phyloP scores from a whole-genome alignment of 257 asterid genomes.

The Scutellaria galericulata region DNA sequence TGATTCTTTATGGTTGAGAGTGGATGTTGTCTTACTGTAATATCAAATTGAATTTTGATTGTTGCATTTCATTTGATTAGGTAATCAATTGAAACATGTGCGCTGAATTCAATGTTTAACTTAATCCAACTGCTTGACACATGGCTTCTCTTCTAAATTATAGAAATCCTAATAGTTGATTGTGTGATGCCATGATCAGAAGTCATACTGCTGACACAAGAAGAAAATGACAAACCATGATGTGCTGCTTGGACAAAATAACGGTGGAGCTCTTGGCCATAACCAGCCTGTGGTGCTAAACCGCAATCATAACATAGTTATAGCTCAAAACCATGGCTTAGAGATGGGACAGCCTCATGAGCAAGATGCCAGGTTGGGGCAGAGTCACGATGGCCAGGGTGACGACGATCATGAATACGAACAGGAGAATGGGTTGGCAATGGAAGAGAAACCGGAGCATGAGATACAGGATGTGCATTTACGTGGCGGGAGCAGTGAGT shows the following conservation, averaged over 20 bases:
- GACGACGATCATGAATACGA: slow-evolving; percentile 58
- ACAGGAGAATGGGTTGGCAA: slow-evolving; percentile 51
- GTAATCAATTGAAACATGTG: neutral
- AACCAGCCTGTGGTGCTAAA: slow-evolving; percentile 57
- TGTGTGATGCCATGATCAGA: slow-evolving; percentile 15
- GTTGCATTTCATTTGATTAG: slow-evolving; percentile 17
- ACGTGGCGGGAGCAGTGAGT: slow-evolving; percentile 54
- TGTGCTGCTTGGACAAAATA: slow-evolving; percentile 57
- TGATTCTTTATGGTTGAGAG: slow-evolving; percentile 25
- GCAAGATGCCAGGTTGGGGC: slow-evolving; percentile 49
- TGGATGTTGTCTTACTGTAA: slow-evolving; percentile 9
- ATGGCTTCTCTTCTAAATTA: slow-evolving; percentile 4
- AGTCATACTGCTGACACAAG: slow-evolving; percentile 29
- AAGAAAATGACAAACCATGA: slow-evolving; percentile 66
- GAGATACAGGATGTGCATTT: slow-evolving; percentile 54
- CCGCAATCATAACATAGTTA: slow-evolving; percentile 53
- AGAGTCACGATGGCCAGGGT: slow-evolving; percentile 46
- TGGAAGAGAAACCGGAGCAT: slow-evolving; percentile 68
- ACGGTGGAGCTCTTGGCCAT: slow-evolving; percentile 49
- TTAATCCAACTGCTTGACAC: slow-evolving; percentile 14
- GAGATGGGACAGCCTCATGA: slow-evolving; percentile 57
- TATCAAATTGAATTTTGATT: neutral
- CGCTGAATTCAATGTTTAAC: neutral
- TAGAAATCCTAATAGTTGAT: slow-evolving; percentile 2
- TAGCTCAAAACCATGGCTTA: slow-evolving; percentile 58